phyloP scores from a whole-genome alignment of 441 rosid genomes.

The Gossypium laxum region DNA sequence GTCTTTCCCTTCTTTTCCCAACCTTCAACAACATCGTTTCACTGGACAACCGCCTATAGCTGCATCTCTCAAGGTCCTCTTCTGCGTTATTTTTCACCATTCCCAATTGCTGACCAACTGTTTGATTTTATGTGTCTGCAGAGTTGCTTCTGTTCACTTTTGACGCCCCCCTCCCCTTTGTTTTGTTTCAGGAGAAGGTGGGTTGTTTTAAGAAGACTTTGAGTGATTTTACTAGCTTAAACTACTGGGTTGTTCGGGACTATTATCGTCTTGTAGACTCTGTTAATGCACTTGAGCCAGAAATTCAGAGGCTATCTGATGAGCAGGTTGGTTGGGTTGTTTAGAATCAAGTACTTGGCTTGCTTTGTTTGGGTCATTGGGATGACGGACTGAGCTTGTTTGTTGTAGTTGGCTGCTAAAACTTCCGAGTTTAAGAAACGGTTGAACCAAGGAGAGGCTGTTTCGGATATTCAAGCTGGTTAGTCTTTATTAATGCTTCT shows the following conservation, averaged over 20 bases:
- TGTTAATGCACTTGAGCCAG: conserved; percentile 56
- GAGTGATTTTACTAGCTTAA: conserved; percentile 51
- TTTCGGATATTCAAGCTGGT: conserved; percentile 88
- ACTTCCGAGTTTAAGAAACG: conserved; percentile 65
- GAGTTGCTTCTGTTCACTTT: neutral
- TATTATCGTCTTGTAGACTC: conserved; percentile 64
- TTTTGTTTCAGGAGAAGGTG: conserved; percentile 36
- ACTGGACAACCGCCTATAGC: conserved; percentile 11
- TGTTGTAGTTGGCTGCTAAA: conserved; percentile 56
- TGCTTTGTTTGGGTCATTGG: conserved; percentile 3
- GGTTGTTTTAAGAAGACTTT: conserved; percentile 36
- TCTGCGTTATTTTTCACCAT: neutral
- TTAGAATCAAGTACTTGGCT: conserved; percentile 8
- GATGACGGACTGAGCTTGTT: conserved; percentile 14
- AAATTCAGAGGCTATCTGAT: conserved; percentile 49
- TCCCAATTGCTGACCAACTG: conserved; percentile 26
- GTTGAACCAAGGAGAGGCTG: conserved; percentile 49
- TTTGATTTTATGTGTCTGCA: conserved; percentile 38
- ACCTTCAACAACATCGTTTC: conserved; percentile 15
- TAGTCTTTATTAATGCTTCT: conserved; percentile 20
- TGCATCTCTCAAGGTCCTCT: conserved; percentile 42
- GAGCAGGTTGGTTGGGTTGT: conserved; percentile 51
- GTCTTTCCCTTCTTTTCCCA: conserved; percentile 9
- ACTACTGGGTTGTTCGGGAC: conserved; percentile 83
- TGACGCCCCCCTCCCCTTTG: neutral